phyloP scores from a whole-genome alignment of 1,284 basidiomycete genomes.

The Rhizopogon parksii region DNA sequence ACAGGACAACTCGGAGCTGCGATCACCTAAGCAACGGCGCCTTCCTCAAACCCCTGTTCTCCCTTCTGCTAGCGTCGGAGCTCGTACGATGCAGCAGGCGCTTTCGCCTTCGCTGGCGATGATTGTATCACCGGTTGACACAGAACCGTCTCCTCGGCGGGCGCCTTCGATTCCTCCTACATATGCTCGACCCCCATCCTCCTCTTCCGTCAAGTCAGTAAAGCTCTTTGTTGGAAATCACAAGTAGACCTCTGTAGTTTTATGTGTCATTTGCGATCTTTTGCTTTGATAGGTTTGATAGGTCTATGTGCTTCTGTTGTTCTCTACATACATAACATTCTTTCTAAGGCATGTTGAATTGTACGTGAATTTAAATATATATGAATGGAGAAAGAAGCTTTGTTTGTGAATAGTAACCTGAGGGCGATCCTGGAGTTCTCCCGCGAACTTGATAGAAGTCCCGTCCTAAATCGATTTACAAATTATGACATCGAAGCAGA shows the following conservation, averaged over 20 bases:
- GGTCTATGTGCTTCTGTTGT: not conserved
- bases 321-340: not conserved
- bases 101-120: slow-evolving; percentile 36
- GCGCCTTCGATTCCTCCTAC: slow-evolving; percentile 21
- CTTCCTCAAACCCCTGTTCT: slow-evolving; percentile 28
- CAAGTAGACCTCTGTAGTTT: slow-evolving; percentile 15
- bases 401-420: not conserved
- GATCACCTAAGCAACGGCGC: slow-evolving; percentile 28
- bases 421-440: not conserved
- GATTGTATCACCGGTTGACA: slow-evolving; percentile 35
- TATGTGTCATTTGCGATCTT: not conserved
- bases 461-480: not conserved
- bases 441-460: not conserved
- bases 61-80: slow-evolving; percentile 20
- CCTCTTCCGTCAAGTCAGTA: slow-evolving; percentile 22
- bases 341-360: not conserved
- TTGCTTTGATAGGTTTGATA: not conserved
- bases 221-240: slow-evolving; percentile 30
- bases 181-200: slow-evolving; percentile 6
- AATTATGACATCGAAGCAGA: not conserved
- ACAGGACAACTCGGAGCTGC: slow-evolving; percentile 19
- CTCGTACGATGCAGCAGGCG: slow-evolving; percentile 39
- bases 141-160: slow-evolving; percentile 27
- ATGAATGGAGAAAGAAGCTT: slow-evolving; percentile 1
- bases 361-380: not conserved